A percentile compares a stretch with the other conserved stretches of the same genome.
phyloP scores from a whole-genome alignment of 2,329 filamentous ascomycete genomes.

The Aspergillus texensis region DNA sequence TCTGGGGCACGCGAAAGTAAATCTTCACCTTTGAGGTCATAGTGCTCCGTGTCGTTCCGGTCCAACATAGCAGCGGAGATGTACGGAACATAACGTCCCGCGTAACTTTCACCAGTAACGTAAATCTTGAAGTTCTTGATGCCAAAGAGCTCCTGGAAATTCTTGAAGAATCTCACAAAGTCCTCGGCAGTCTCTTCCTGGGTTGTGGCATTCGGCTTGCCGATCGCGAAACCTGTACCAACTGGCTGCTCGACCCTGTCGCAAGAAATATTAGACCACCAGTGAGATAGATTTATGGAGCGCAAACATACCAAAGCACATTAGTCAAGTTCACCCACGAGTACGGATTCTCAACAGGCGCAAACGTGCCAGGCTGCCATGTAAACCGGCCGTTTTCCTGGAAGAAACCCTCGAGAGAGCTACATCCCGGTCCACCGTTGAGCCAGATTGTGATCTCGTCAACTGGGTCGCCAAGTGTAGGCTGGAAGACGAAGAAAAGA shows the following conservation, averaged over 20 bases:
- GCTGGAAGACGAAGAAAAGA: slow-evolving; percentile 55
- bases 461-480: slow-evolving; percentile 15
- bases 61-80: slow-evolving; percentile 74
- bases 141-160: slow-evolving; percentile 70
- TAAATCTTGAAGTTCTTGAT: slow-evolving; percentile 70
- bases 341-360: slow-evolving; percentile 67
- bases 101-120: slow-evolving; percentile 73
- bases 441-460: slow-evolving; percentile 39
- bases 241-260: slow-evolving; percentile 46
- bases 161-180: slow-evolving; percentile 76
- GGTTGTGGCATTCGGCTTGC: slow-evolving; percentile 63
- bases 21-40: slow-evolving; percentile 60
- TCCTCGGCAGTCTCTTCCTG: slow-evolving; percentile 71
- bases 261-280: neutral
- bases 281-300: neutral
- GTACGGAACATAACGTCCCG: slow-evolving; percentile 69
- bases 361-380: slow-evolving; percentile 69
- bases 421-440: slow-evolving; percentile 58
- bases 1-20: too few species aligned
- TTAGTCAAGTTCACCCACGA: slow-evolving; percentile 74
- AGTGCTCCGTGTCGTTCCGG: slow-evolving; percentile 66
- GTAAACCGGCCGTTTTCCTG: slow-evolving; percentile 75
- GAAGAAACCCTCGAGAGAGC: slow-evolving; percentile 67
- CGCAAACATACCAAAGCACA: slow-evolving; percentile 56
- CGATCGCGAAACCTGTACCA: slow-evolving; percentile 68